phyloP scores from a whole-genome alignment of 257 asterid genomes.

The Ehretia macrophylla region DNA sequence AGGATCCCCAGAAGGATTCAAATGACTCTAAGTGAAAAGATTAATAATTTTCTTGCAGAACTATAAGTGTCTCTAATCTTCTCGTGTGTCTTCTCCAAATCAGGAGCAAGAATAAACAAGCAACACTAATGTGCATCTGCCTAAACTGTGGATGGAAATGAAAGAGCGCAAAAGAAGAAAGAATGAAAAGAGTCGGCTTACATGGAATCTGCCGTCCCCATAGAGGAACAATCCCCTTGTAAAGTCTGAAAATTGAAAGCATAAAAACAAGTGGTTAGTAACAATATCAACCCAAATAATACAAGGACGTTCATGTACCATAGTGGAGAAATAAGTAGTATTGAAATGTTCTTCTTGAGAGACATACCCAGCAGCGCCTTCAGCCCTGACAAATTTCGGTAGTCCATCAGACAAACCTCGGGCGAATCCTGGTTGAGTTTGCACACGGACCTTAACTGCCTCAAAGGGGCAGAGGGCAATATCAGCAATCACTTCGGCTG shows the following conservation, averaged over 20 bases:
- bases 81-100: no score
- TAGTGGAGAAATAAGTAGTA: not conserved
- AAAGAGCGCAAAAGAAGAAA: no score
- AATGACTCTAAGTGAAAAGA: no score
- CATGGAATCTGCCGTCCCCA: slow-evolving; percentile 87
- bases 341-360: not conserved
- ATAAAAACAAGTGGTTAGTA: not conserved
- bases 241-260: slow-evolving; percentile 47
- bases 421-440: slow-evolving; percentile 67
- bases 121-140: no score
- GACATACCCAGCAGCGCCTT: slow-evolving; percentile 56
- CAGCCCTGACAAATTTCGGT: slow-evolving; percentile 50
- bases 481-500: slow-evolving; percentile 60
- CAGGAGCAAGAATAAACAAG: no score
- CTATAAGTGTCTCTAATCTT: no score
- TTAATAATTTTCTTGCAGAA: no score
- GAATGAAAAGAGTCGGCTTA: slow-evolving; percentile 19
- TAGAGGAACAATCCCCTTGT: slow-evolving; percentile 64
- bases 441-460: slow-evolving; percentile 73
- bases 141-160: no score
- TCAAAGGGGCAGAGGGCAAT: slow-evolving; percentile 71
- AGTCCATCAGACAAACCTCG: slow-evolving; percentile 67
- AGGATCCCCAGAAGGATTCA: no score
- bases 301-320: not conserved
- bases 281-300: not conserved